phyloP scores from a whole-genome alignment of 805 yeast genomes.

The Kodamaea leandrae region DNA sequence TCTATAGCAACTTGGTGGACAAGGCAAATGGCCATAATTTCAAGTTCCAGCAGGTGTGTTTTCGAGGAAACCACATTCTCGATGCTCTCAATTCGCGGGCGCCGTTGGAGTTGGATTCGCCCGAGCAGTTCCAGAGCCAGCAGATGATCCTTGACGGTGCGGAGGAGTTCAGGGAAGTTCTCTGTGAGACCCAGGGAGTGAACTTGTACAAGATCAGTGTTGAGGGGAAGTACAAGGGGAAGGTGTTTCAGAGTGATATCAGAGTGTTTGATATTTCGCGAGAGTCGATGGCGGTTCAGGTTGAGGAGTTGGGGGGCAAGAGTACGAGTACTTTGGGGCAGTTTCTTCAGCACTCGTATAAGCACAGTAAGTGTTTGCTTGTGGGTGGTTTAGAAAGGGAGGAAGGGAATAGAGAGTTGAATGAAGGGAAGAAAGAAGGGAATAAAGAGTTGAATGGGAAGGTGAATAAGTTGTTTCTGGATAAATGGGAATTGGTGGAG shows the following conservation, averaged over 20 bases:
- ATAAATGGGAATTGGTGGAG: no score
- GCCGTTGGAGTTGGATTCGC: conserved; percentile 1
- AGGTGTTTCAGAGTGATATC: conserved; percentile 12
- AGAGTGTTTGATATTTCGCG: conserved; percentile 15
- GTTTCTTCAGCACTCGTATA: conserved; percentile 12
- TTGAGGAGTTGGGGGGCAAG: background rate
- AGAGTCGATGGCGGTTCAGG: conserved; percentile 7
- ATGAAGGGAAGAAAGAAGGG: conserved; percentile 15
- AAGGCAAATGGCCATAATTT: conserved; percentile 4
- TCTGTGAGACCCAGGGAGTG: conserved; percentile 1
- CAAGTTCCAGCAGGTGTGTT: conserved; percentile 5
- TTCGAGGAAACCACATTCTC: background rate
- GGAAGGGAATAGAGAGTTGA: conserved; percentile 14
- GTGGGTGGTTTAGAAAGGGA: conserved; percentile 21
- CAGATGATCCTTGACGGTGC: conserved; percentile 17
- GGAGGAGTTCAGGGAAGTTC: conserved; percentile 5
- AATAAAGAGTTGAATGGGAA: conserved; percentile 11
- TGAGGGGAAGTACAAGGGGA: conserved; percentile 9
- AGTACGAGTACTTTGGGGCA: background rate
- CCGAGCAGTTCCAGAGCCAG: conserved; percentile 14
- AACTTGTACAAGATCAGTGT: conserved; percentile 14
- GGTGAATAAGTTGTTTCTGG: no score
- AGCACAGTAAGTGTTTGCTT: conserved; percentile 35
- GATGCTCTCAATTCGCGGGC: conserved; percentile 3
- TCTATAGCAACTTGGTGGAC: conserved; percentile 11